These are phyloP conservation scores for Colletotrichum nymphaeae DNA, from an alignment of 2,329 filamentous ascomycete genomes.

Conservation along the genomic window DNA sequence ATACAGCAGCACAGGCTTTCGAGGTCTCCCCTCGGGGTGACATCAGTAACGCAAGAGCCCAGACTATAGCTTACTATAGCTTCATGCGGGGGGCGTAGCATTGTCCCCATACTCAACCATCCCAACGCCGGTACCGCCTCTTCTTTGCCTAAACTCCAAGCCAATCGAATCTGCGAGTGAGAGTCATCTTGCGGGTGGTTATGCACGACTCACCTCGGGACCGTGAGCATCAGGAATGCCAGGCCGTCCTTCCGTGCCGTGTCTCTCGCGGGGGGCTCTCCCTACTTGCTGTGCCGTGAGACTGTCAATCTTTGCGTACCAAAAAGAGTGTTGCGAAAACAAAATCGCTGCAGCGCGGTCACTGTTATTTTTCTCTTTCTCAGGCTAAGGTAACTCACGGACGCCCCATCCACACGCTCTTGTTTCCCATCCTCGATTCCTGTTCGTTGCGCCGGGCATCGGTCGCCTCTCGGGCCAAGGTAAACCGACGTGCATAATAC, in stretches of 20 bases:
- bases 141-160: conserved; percentile 5
- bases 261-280: conserved; percentile 11
- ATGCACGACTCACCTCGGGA: conserved; percentile 24
- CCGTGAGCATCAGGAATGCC: conserved; percentile 6
- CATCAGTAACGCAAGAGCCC: background rate
- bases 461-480: conserved; percentile 21
- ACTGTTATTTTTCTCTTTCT: conserved; percentile 27
- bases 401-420: conserved; percentile 9
- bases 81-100: background rate
- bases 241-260: conserved; percentile 31
- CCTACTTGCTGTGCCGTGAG: conserved; percentile 15
- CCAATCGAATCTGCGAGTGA: conserved; percentile 19
- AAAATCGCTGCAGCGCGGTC: conserved; percentile 18
- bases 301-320: conserved; percentile 24
- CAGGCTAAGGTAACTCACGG: conserved; percentile 33
- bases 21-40: background rate
- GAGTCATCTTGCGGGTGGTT: conserved; percentile 13
- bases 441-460: background rate
- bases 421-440: background rate
- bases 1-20: background rate
- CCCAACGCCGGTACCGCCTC: background rate
- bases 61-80: background rate
- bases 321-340: background rate
- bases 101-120: background rate
- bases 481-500: background rate